These are phyloP conservation scores for Exophiala oligosperma DNA, from an alignment of 2,329 filamentous ascomycete genomes.

Conservation along the genomic window DNA sequence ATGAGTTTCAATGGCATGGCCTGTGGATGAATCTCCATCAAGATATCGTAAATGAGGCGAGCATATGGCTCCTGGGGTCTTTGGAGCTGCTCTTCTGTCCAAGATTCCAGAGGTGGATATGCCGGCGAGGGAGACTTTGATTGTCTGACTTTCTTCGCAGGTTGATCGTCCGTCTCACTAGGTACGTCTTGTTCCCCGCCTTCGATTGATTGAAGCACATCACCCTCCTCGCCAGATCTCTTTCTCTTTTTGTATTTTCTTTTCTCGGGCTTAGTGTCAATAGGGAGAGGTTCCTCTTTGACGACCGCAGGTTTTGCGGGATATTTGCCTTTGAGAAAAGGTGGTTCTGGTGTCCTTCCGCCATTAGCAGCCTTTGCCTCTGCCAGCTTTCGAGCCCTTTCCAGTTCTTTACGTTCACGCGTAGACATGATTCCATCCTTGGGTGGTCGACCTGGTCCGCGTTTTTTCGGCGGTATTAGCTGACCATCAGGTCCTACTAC, in stretches of 20 bases:
- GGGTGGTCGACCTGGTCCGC: conserved; percentile 63
- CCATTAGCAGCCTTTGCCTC: conserved; percentile 45
- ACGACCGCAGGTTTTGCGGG: conserved; percentile 22
- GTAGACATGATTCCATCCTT: conserved; percentile 70
- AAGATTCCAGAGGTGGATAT: conserved; percentile 58
- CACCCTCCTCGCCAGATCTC: conserved; percentile 45
- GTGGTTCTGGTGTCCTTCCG: conserved; percentile 43
- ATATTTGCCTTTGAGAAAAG: conserved; percentile 34
- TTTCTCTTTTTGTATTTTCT: conserved; percentile 51
- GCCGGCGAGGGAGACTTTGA: conserved; percentile 61
- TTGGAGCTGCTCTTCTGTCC: conserved; percentile 62
- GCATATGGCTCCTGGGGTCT: conserved; percentile 64
- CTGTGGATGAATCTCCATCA: conserved; percentile 49
- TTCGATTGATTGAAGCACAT: conserved; percentile 45
- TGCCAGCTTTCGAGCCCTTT: conserved; percentile 54
- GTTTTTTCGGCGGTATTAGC: conserved; percentile 39
- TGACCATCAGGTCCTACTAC: conserved; percentile 24
- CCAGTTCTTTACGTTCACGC: conserved; percentile 57
- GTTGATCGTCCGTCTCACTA: conserved; percentile 22
- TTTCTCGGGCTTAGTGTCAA: conserved; percentile 44
- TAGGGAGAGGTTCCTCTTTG: conserved; percentile 34
- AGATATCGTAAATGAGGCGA: conserved; percentile 63
- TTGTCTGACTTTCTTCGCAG: conserved; percentile 41
- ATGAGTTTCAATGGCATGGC: conserved; percentile 67
- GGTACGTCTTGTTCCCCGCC: conserved; percentile 21